Base-by-base conservation (phyloP, 768 basidiomycete species). In the Kwoniella dejecticola region DNA sequence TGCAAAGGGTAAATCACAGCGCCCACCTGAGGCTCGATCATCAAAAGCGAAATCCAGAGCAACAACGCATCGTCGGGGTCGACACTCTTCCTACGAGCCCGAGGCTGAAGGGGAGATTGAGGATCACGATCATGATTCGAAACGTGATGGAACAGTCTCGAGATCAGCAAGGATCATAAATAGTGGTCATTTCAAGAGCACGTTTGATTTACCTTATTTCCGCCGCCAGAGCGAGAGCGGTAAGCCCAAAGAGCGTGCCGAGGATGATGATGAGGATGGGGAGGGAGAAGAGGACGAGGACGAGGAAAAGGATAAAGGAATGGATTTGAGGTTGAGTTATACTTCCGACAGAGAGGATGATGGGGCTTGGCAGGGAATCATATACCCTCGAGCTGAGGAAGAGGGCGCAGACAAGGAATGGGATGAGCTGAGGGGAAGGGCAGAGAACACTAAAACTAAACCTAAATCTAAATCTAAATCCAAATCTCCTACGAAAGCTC, bases 361-460 rank as follows among this genome's bases (percentile, higher is more conserved):
- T 3, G 45, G 52, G 10, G 21, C 29, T 13, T 64, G 67, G 67
- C 11, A 49, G 21, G 59, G 30, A 21, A 64, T 64, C n/a, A 58
- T 68, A 19, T 60, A 68, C 52, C 49, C 54, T n/a, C 38, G 63
- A n/a, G 67, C 55, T 17, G 42, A 19, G 3, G 72, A 60, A 17
- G 49, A 54, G n/a, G 42, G 44, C 5, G 36, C 24, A 19, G 52
- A 60, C 23, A 21, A 60, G 27, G 36, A 47, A 2, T 52, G 59
- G 45, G 41, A 13, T 21, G 56, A 23, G 60, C 69, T 63, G 87
- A 87, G 87, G 41, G 5, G 5, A 45, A 48, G 65, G 49, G 50
- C 41, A 33, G 65, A 66, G 53, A 66, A 71, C n/a, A n/a, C n/a
- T n/a, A n/a, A n/a, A n/a, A n/a, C n/a, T n/a, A n/a, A n/a, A n/a